Evolutionary conservation across 768 basidiomycete genomes (phyloP).

Genomic region (Podaxis sp.): DNA sequence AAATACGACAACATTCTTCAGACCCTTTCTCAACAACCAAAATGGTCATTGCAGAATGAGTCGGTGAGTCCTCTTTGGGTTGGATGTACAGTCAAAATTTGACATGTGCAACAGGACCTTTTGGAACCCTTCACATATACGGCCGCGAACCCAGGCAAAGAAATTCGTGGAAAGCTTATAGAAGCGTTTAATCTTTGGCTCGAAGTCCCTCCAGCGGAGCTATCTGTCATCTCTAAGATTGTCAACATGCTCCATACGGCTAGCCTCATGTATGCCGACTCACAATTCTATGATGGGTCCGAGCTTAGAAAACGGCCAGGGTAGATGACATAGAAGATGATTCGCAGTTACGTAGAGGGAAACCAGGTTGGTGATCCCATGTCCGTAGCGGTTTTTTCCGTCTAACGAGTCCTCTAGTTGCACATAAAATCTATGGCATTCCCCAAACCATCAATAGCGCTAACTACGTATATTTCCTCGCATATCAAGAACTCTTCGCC

Average conservation of each 20-base stretch:
- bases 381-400: not conserved
- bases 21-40: slow-evolving; percentile 27
- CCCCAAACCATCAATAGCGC: slow-evolving; percentile 98
- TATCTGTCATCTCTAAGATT: slow-evolving; percentile 72
- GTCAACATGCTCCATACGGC: slow-evolving; percentile 96
- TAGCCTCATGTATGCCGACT: slow-evolving; percentile 70
- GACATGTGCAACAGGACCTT: not conserved
- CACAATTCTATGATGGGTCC: not conserved
- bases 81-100: not conserved
- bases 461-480: slow-evolving; percentile 96
- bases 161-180: slow-evolving; percentile 83
- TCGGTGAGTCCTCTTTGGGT: slow-evolving; percentile 21
- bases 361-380: slow-evolving; percentile 53
- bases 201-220: slow-evolving; percentile 68
- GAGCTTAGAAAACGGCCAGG: slow-evolving; percentile 39
- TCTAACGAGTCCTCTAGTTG: slow-evolving; percentile 44
- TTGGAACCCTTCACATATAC: slow-evolving; percentile 89
- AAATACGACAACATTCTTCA: slow-evolving; percentile 41
- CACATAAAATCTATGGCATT: slow-evolving; percentile 94
- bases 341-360: slow-evolving; percentile 80
- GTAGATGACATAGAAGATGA: slow-evolving; percentile 95
- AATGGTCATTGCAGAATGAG: slow-evolving; percentile 37
- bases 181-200: slow-evolving; percentile 95
- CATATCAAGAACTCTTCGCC: slow-evolving; percentile 78
- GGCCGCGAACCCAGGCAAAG: slow-evolving; percentile 85